Percentiles rank a stretch among this genome's conserved stretches.
Evolutionary conservation across 176 grass and related monocot genomes (phyloP).

Genomic region (Aegilops umbellulata): DNA sequence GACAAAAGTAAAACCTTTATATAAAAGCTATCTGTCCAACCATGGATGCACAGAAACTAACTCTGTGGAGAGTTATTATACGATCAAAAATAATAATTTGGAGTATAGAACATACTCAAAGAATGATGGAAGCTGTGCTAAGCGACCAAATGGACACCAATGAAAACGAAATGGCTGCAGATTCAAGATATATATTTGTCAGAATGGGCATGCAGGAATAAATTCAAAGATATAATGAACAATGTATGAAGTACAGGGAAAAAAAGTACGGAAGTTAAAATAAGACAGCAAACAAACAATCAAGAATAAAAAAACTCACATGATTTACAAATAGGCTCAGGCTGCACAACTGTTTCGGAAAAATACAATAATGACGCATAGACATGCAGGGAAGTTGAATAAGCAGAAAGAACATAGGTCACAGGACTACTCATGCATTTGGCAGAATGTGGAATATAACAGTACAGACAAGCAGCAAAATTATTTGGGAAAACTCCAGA

Average conservation of each 20-base stretch:
- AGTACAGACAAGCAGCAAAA: not conserved
- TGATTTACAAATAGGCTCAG: not conserved
- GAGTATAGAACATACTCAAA: conserved; percentile 68
- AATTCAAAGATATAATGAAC: conserved; percentile 9
- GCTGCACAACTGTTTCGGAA: conserved; percentile 6
- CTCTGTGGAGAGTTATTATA: not conserved
- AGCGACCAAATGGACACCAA: conserved; percentile 83
- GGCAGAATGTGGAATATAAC: not conserved
- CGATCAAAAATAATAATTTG: conserved; percentile 17
- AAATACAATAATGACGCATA: conserved; percentile 17
- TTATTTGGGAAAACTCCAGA: not conserved
- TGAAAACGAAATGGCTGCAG: conserved; percentile 73
- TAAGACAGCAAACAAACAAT: conserved; percentile 24
- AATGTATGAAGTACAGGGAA: too few species aligned
- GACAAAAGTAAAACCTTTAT: not conserved
- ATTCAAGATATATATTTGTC: conserved; percentile 28
- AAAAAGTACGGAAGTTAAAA: not conserved
- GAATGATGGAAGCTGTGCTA: conserved; percentile 58
- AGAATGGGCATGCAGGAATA: conserved; percentile 17
- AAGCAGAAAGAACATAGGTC: not conserved
- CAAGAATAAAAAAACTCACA: not conserved
- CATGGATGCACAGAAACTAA: not conserved
- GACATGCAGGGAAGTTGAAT: not conserved
- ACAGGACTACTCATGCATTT: not conserved
- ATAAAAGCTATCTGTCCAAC: not conserved